These are phyloP conservation scores for Curvularia hawaiiensis DNA, from an alignment of 2,329 filamentous ascomycete genomes.

Conservation along the genomic window DNA sequence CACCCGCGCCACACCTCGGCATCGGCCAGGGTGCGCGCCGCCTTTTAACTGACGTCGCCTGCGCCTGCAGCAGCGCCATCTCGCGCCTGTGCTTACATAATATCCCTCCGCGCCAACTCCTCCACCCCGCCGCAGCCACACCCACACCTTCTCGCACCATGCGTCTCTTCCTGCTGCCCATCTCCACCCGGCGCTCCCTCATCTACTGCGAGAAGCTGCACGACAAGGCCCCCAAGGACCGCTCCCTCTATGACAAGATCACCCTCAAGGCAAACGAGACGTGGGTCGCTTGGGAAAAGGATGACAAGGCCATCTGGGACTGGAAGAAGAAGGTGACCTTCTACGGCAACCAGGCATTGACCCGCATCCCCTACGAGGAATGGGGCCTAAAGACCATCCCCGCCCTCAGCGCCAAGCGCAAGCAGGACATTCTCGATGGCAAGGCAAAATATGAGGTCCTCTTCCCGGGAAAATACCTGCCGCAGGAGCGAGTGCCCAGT, in stretches of 20 bases:
- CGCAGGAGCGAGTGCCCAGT: conserved; percentile 64
- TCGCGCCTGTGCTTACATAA: conserved; percentile 6
- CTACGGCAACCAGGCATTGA: conserved; percentile 85
- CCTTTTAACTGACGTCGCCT: conserved; percentile 19
- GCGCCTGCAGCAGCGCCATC: conserved; percentile 22
- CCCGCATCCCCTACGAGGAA: conserved; percentile 93
- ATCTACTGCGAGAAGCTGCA: conserved; percentile 86
- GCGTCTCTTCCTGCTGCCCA: conserved; percentile 91
- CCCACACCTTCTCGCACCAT: conserved; percentile 56
- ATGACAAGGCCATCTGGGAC: conserved; percentile 63
- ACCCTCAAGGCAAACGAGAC: conserved; percentile 73
- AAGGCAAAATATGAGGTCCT: conserved; percentile 72
- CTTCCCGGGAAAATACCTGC: conserved; percentile 75
- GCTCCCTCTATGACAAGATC: conserved; percentile 70
- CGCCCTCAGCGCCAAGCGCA: conserved; percentile 71
- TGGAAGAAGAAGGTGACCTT: conserved; percentile 89
- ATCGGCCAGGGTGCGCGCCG: conserved; percentile 25
- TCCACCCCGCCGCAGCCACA: neutral
- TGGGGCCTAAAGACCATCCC: conserved; percentile 97
- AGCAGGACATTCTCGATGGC: conserved; percentile 66
- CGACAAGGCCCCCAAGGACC: conserved; percentile 52
- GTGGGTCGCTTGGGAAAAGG: conserved; percentile 88
- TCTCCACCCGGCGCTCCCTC: conserved; percentile 87
- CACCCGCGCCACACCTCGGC: conserved; percentile 1
- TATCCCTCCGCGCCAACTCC: neutral